Evolutionary conservation across 2,329 filamentous ascomycete genomes (phyloP).

Genomic region (Neopestalotiopsis sp.): DNA sequence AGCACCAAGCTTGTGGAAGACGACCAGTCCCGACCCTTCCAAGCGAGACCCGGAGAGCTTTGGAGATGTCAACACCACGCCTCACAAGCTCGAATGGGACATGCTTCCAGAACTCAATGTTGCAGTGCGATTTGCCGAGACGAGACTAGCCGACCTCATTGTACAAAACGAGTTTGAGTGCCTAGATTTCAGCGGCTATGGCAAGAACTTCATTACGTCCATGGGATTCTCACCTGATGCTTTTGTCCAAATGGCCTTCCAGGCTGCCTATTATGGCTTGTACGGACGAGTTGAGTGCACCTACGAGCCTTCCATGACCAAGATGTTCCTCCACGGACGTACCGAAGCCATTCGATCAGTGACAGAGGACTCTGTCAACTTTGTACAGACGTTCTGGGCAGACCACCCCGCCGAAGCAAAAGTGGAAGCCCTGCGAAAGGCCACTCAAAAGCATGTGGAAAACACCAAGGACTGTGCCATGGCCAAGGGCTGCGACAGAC

Average conservation of each 20-base stretch:
- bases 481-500: slow-evolving; percentile 88
- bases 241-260: slow-evolving; percentile 98
- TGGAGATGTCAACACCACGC: slow-evolving; percentile 90
- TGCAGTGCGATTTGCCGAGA: slow-evolving; percentile 93
- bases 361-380: slow-evolving; percentile 81
- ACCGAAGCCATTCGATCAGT: slow-evolving; percentile 93
- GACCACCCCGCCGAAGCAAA: slow-evolving; percentile 85
- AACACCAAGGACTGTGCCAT: slow-evolving; percentile 87
- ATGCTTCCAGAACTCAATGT: slow-evolving; percentile 92
- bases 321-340: slow-evolving; percentile 88
- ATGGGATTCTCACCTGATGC: slow-evolving; percentile 98
- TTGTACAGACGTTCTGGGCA: slow-evolving; percentile 93
- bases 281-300: slow-evolving; percentile 94
- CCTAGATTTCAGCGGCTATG: slow-evolving; percentile 86
- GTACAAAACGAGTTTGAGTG: slow-evolving; percentile 96
- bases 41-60: slow-evolving; percentile 92
- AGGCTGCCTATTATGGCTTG: slow-evolving; percentile 95
- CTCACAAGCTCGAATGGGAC: slow-evolving; percentile 97
- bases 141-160: slow-evolving; percentile 89
- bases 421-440: slow-evolving; percentile 82
- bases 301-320: slow-evolving; percentile 99
- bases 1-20: slow-evolving; percentile 90
- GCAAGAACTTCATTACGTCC: slow-evolving; percentile 96
- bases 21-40: slow-evolving; percentile 86
- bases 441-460: slow-evolving; percentile 81